Evolutionary conservation across 805 yeast genomes (phyloP).

Genomic region (Candida hispaniensis): DNA sequence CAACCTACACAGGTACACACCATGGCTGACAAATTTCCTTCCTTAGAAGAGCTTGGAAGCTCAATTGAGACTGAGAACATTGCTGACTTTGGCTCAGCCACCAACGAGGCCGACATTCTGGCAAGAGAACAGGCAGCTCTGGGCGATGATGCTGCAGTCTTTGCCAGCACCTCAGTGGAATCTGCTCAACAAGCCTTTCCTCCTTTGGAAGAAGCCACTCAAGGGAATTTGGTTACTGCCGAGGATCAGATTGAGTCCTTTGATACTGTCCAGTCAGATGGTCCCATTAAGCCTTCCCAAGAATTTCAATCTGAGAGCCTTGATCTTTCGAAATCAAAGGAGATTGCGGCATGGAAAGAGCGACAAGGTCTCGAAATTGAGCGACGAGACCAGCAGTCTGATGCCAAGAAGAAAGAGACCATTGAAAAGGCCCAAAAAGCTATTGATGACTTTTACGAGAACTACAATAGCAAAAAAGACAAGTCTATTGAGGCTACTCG

Average conservation of each 20-base stretch:
- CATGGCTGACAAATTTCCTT: conserved; percentile 31
- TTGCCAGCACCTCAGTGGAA: conserved; percentile 24
- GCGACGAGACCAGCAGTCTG: conserved; percentile 65
- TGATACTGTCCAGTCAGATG: no score
- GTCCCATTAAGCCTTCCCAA: conserved; percentile 19
- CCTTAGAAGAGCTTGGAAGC: conserved; percentile 31
- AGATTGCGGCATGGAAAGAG: conserved; percentile 67
- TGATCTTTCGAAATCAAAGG: conserved; percentile 42
- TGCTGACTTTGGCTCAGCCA: conserved; percentile 25
- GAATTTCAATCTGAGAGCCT: conserved; percentile 23
- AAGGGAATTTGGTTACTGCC: conserved; percentile 1
- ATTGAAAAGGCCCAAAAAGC: conserved; percentile 68
- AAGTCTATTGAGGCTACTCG: conserved; percentile 50
- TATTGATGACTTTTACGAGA: conserved; percentile 85
- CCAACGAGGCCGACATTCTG: conserved; percentile 19
- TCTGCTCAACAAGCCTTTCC: conserved; percentile 25
- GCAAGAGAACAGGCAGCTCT: conserved; percentile 34
- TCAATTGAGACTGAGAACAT: no score
- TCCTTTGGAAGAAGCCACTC: conserved; percentile 7
- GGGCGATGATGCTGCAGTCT: conserved; percentile 34
- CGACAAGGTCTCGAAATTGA: conserved; percentile 68
- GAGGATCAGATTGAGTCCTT: no score
- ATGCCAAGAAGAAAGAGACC: conserved; percentile 51
- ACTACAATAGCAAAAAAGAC: conserved; percentile 76
- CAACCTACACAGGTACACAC: conserved; percentile 13